These are phyloP conservation scores for Nigrospora osmanthi DNA, from an alignment of 2,329 filamentous ascomycete species.

Conservation along the genomic window DNA sequence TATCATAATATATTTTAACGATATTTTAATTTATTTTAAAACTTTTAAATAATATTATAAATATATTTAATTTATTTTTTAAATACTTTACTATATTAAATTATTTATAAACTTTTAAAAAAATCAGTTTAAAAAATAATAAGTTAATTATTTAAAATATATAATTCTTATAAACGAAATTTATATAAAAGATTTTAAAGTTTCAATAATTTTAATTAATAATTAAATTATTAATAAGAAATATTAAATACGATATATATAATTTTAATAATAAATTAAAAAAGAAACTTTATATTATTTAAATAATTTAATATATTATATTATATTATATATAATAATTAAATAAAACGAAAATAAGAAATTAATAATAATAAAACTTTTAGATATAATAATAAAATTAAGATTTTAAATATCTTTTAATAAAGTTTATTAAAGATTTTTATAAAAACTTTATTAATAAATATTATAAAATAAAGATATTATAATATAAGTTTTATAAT, in stretches of 20 bases:
- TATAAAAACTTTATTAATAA: not conserved
- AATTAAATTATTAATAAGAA: not conserved
- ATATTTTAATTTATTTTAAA: not conserved
- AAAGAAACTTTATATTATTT: no score
- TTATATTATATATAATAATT: no score
- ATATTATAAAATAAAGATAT: not conserved
- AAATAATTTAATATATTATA: no score
- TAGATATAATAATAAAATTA: not conserved
- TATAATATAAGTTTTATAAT: not conserved
- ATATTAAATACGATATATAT: not conserved
- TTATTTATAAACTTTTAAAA: no score
- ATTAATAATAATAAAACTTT: not conserved
- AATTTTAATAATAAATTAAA: not conserved
- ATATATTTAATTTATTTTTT: no score
- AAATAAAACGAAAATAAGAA: not conserved
- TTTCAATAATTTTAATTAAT: no score
- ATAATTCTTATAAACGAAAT: no score
- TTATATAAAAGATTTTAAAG: no score
- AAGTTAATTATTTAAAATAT: no score
- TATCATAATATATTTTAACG: constrained; percentile 1
- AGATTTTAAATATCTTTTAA: not conserved
- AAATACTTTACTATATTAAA: no score
- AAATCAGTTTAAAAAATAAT: no score
- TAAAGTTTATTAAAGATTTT: no score
- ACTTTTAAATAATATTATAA: not conserved